A percentile compares a stretch with the other conserved stretches of the same genome.
These are phyloP conservation scores for Epichloe bromicola DNA, from an alignment of 2,329 filamentous ascomycete genomes.

Conservation along the genomic window DNA sequence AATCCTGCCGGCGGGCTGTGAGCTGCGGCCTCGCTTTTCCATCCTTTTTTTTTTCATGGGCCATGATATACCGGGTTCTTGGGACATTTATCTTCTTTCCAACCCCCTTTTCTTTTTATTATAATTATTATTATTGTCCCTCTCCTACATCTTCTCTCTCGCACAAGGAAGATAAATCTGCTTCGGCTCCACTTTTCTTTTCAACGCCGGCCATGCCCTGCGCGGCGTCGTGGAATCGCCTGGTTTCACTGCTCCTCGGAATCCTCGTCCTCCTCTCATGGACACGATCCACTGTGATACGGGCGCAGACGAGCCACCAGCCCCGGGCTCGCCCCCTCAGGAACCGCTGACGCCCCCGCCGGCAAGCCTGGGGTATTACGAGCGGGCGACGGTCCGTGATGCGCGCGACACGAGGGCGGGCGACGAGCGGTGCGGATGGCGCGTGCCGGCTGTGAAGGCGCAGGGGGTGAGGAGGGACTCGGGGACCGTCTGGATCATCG, in stretches of 20 bases:
- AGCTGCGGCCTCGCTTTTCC: too few species aligned
- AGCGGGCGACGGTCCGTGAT: constrained; percentile 8
- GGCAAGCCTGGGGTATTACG: too few species aligned
- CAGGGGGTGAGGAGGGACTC: constrained; percentile 11
- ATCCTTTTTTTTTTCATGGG: too few species aligned
- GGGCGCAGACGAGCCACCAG: background rate
- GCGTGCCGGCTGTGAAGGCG: constrained; percentile 19
- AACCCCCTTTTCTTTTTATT: too few species aligned
- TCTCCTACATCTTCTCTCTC: too few species aligned
- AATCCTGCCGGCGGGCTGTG: too few species aligned
- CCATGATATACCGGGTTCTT: too few species aligned
- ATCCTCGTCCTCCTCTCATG: background rate
- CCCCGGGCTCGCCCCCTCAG: background rate
- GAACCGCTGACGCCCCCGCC: too few species aligned
- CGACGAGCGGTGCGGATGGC: constrained; percentile 23
- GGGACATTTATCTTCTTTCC: too few species aligned
- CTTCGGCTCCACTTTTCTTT: too few species aligned
- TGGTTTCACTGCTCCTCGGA: background rate
- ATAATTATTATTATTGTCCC: too few species aligned
- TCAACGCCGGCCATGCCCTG: background rate
- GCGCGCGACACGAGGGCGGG: constrained; percentile 19
- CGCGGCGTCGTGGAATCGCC: background rate
- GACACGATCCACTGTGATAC: background rate
- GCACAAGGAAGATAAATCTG: too few species aligned
- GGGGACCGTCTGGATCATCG: constrained; percentile 11